Evolutionary conservation across 75 land plant genomes (phyloP).

Genomic region (Chamaecyparis obtusa): DNA sequence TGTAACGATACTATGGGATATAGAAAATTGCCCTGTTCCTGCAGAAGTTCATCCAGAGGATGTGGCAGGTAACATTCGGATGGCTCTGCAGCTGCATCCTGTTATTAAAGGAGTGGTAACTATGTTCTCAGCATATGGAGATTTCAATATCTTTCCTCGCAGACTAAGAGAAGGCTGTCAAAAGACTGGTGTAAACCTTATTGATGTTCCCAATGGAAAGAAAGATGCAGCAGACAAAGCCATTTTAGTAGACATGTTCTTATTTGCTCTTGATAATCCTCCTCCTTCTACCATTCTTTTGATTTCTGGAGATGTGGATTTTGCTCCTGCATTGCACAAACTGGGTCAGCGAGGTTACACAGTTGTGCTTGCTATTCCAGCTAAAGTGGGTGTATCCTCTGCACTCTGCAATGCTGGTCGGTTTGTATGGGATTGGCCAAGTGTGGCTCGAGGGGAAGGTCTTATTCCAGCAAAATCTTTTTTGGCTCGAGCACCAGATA

Average conservation of each 20-base stretch:
- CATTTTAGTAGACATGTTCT: conserved; percentile 92
- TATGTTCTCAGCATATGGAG: conserved; percentile 91
- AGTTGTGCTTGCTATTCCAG: conserved; percentile 78
- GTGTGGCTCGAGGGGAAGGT: conserved; percentile 80
- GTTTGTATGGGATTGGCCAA: conserved; percentile 93
- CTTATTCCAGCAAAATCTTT: conserved; percentile 47
- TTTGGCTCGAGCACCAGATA: conserved; percentile 17
- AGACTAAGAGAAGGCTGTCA: conserved; percentile 94
- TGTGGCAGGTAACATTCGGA: conserved; percentile 84
- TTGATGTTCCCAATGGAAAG: conserved; percentile 93
- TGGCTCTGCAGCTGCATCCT: conserved; percentile 83
- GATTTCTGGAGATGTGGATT: conserved; percentile 96
- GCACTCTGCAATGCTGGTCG: conserved; percentile 76
- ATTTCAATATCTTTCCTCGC: conserved; percentile 89
- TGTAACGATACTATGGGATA: conserved; percentile 88
- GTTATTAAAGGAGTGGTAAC: conserved; percentile 67
- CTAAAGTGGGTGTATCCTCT: conserved; percentile 70
- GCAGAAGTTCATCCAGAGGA: conserved; percentile 80
- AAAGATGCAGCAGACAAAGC: conserved; percentile 98
- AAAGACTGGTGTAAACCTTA: conserved; percentile 89
- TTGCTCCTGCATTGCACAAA: conserved; percentile 91
- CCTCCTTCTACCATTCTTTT: conserved; percentile 89
- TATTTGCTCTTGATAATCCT: conserved; percentile 93
- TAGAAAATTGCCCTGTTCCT: conserved; percentile 92
- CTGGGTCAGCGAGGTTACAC: conserved; percentile 88